Conservation (phyloP, 805 yeast species). For the Sugiyamaella qingdaonensis region DNA sequence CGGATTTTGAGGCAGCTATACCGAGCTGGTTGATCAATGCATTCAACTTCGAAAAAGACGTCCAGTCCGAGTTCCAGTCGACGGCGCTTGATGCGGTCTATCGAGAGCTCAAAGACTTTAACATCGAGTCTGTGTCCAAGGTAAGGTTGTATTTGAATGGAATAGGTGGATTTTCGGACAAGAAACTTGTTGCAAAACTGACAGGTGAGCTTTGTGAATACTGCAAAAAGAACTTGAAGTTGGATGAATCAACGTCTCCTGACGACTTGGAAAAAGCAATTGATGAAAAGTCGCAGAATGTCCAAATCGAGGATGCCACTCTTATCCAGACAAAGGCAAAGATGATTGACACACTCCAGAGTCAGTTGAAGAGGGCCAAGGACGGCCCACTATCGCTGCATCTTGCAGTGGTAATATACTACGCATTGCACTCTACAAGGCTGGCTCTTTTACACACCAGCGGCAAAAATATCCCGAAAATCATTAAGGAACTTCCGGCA, state of each 20-base stretch:
- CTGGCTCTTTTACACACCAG: constrained; percentile 24
- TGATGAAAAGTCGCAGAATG: neutral
- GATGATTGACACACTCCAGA: neutral
- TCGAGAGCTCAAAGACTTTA: constrained; percentile 9
- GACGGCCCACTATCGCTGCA: constrained; percentile 28
- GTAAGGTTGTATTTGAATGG: constrained; percentile 25
- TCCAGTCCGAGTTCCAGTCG: neutral
- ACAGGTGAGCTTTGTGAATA: constrained; percentile 5
- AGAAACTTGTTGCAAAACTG: constrained; percentile 23
- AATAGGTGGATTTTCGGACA: constrained; percentile 10
- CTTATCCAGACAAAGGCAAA: neutral
- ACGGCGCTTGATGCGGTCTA: constrained; percentile 4
- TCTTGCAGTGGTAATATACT: constrained; percentile 23
- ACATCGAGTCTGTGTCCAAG: constrained; percentile 13
- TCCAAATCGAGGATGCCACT: neutral
- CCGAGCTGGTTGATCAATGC: neutral
- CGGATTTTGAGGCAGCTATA: neutral
- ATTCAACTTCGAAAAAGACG: neutral
- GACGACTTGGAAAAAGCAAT: neutral
- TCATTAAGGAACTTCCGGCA: constrained; percentile 23
- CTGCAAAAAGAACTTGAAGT: neutral
- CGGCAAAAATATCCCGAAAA: constrained; percentile 31
- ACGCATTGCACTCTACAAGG: constrained; percentile 14
- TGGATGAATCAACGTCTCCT: neutral
- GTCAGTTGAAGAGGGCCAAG: constrained; percentile 19